These are phyloP conservation scores for Cryphonectria naterciae DNA, from an alignment of 2,329 filamentous ascomycete genomes.

Conservation along the genomic window DNA sequence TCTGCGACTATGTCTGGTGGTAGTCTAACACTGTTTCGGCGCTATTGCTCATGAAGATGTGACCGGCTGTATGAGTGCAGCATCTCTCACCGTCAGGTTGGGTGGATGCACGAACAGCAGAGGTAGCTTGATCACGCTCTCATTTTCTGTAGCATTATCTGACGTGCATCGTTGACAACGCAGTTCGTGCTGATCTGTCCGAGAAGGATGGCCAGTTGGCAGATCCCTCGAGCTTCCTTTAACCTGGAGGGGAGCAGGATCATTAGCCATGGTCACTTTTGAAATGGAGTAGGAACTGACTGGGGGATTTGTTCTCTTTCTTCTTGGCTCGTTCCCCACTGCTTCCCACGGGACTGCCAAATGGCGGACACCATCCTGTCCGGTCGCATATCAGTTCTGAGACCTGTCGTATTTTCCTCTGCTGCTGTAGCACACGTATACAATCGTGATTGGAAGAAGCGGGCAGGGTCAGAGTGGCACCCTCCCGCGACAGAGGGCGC, in stretches of 20 bases:
- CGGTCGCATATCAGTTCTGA: neutral
- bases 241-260: neutral
- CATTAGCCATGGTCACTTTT: neutral
- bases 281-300: neutral
- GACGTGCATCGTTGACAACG: neutral
- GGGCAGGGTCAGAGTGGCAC: neutral
- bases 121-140: neutral
- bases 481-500: neutral
- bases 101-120: neutral
- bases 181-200: neutral
- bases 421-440: neutral
- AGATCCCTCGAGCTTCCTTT: neutral
- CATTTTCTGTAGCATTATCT: neutral
- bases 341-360: neutral
- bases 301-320: neutral
- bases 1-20: neutral
- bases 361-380: neutral
- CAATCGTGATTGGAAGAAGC: neutral
- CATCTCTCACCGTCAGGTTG: neutral
- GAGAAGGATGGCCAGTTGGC: neutral
- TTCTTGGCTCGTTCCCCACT: neutral
- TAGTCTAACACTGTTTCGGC: neutral
- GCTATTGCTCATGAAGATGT: neutral
- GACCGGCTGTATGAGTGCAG: neutral
- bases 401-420: neutral